Percentiles rank a stretch among this genome's conserved stretches.
Conservation (phyloP, 495 filamentous ascomycete species). For the Cetradonia linearis region DNA sequence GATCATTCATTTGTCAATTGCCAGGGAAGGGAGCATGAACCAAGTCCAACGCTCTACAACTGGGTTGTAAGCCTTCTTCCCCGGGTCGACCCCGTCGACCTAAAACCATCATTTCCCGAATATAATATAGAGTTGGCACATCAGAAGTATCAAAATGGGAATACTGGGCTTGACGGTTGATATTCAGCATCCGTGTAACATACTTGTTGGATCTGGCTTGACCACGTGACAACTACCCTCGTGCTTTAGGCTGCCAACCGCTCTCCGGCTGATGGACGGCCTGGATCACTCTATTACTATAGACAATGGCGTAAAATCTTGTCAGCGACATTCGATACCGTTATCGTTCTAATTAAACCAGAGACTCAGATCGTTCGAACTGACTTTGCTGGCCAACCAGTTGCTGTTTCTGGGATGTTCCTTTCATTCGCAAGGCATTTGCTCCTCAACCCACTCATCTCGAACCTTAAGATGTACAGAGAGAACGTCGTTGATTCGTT, state of each 20-base stretch:
- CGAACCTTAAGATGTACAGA: neutral
- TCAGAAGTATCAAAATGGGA: too few relatives aligned
- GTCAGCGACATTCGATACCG: neutral
- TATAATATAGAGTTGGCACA: neutral
- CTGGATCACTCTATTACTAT: too few relatives aligned
- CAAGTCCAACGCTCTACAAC: neutral
- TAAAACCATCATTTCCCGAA: neutral
- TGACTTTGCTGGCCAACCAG: neutral
- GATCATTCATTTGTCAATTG: too few relatives aligned
- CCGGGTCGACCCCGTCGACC: neutral
- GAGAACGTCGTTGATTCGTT: neutral
- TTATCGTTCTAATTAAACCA: neutral
- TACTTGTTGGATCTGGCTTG: too few relatives aligned
- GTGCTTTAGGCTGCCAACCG: too few relatives aligned
- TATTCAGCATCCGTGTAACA: too few relatives aligned
- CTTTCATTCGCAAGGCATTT: neutral
- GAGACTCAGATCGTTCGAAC: neutral
- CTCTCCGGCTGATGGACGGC: too few relatives aligned
- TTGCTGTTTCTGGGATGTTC: neutral
- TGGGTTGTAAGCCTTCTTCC: neutral
- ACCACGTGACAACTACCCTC: too few relatives aligned
- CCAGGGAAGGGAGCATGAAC: too few relatives aligned
- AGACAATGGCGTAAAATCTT: neutral
- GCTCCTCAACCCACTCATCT: neutral
- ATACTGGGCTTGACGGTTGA: too few relatives aligned